A percentile compares a stretch with the other conserved stretches of the same genome.
phyloP scores from a whole-genome alignment of 2,329 filamentous ascomycete genomes.

The Metarhizium anisopliae region DNA sequence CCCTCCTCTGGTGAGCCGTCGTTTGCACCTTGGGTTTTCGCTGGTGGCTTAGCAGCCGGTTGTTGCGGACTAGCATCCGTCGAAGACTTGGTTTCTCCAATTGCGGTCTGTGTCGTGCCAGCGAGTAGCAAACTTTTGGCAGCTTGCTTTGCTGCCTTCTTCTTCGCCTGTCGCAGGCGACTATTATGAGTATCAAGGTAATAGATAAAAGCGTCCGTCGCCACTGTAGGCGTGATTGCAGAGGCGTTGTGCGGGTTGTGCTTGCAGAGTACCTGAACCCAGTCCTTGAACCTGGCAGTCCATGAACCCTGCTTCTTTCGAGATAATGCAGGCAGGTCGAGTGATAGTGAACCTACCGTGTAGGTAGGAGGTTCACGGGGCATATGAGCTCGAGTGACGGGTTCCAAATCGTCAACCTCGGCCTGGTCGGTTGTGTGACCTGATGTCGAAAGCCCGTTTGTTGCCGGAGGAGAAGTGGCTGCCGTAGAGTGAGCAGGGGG shows the following conservation, averaged over 20 bases:
- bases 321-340: conserved; percentile 19
- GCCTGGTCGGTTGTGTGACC: background rate
- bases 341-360: conserved; percentile 10
- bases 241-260: conserved; percentile 15
- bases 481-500: background rate
- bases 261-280: conserved; percentile 21
- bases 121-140: conserved; percentile 16
- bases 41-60: background rate
- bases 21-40: background rate
- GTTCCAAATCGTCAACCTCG: background rate
- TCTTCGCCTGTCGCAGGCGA: conserved; percentile 21
- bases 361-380: conserved; percentile 14
- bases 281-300: conserved; percentile 25
- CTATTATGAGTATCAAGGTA: conserved; percentile 23
- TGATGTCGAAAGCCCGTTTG: background rate
- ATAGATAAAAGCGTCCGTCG: conserved; percentile 17
- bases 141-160: conserved; percentile 21
- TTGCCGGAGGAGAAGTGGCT: background rate
- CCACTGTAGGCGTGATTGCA: conserved; percentile 15
- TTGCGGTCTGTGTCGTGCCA: conserved; percentile 14
- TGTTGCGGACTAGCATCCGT: background rate
- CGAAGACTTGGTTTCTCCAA: conserved; percentile 10
- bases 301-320: conserved; percentile 22
- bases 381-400: conserved; percentile 9
- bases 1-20: conserved; percentile 1